Conservation (phyloP, 148 eudicot species). For the Dysphania ambrosioides region DNA sequence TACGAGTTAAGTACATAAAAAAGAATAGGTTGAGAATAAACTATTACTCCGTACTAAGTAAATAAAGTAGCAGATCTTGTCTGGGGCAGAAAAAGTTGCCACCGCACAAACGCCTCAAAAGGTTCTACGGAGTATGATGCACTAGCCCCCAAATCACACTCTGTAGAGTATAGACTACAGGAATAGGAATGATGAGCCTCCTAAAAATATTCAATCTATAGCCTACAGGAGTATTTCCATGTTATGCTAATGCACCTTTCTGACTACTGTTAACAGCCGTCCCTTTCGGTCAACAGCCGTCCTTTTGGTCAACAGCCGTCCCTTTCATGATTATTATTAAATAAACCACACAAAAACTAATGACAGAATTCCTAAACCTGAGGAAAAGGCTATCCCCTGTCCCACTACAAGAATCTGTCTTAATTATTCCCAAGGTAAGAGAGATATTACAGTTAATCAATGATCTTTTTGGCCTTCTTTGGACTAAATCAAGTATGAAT, state of each 20-base stretch:
- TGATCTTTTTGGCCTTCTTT: slow-evolving; percentile 24
- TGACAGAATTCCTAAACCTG: slow-evolving; percentile 31
- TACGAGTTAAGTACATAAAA: too few species aligned
- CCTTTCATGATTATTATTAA: slow-evolving; percentile 16
- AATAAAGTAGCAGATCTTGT: slow-evolving; percentile 23
- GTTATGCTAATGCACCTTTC: background rate
- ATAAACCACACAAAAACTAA: slow-evolving; percentile 14
- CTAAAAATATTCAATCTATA: slow-evolving; percentile 30
- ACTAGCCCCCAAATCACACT: slow-evolving; percentile 18
- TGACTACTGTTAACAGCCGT: slow-evolving; percentile 3
- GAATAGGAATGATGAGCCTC: slow-evolving; percentile 13
- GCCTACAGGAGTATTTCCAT: slow-evolving; percentile 5
- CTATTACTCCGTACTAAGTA: too few species aligned
- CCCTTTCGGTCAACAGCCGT: too few species aligned
- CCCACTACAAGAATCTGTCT: slow-evolving; percentile 29
- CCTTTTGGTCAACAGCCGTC: too few species aligned
- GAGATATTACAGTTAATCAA: slow-evolving; percentile 11
- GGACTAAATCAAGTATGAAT: slow-evolving; percentile 13
- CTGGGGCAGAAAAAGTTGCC: slow-evolving; percentile 13
- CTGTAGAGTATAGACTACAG: slow-evolving; percentile 16
- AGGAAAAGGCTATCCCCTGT: slow-evolving; percentile 38
- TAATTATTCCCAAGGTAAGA: too few species aligned
- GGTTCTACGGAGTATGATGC: slow-evolving; percentile 26
- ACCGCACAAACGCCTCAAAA: slow-evolving; percentile 7
- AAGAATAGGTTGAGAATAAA: too few species aligned